phyloP scores from a whole-genome alignment of 257 asterid genomes.

The Salvia splendens region DNA sequence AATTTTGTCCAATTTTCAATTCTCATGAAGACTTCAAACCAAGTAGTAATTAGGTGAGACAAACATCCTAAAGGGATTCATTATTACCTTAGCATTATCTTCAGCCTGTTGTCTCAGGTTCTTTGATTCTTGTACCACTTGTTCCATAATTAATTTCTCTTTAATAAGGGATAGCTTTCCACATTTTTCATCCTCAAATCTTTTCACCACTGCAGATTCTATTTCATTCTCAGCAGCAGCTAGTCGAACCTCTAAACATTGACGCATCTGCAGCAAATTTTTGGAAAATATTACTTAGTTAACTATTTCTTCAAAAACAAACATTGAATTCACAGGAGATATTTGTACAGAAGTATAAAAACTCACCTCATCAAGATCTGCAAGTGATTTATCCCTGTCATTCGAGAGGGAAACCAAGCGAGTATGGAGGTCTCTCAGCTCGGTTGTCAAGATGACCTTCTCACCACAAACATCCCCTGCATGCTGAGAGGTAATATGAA shows the following conservation, averaged over 20 bases:
- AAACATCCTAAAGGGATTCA: conserved; percentile 23
- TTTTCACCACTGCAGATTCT: conserved; percentile 53
- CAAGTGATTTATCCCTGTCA: conserved; percentile 70
- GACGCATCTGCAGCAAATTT: conserved; percentile 56
- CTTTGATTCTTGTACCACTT: conserved; percentile 67
- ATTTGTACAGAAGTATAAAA: conserved; percentile 11
- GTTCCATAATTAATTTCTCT: conserved; percentile 62
- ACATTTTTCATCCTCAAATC: conserved; percentile 44
- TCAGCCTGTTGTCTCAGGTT: conserved; percentile 64
- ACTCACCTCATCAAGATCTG: conserved; percentile 66
- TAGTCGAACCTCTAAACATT: conserved; percentile 52
- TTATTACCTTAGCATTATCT: conserved; percentile 63
- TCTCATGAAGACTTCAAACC: background rate
- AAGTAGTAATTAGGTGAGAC: background rate
- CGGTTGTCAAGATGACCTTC: conserved; percentile 75
- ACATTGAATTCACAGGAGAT: background rate
- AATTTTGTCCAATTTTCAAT: background rate
- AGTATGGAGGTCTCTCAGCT: conserved; percentile 79
- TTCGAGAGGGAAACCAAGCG: conserved; percentile 65
- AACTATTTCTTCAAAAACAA: conserved; percentile 7
- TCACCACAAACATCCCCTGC: conserved; percentile 91
- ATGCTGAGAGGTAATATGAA: conserved; percentile 46
- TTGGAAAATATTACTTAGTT: background rate
- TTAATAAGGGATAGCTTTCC: conserved; percentile 51
- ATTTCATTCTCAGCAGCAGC: conserved; percentile 55